Percentiles rank a stretch among this genome's conserved stretches.
phyloP scores from a whole-genome alignment of 495 filamentous ascomycete genomes.

The Bathelium albidoporum region DNA sequence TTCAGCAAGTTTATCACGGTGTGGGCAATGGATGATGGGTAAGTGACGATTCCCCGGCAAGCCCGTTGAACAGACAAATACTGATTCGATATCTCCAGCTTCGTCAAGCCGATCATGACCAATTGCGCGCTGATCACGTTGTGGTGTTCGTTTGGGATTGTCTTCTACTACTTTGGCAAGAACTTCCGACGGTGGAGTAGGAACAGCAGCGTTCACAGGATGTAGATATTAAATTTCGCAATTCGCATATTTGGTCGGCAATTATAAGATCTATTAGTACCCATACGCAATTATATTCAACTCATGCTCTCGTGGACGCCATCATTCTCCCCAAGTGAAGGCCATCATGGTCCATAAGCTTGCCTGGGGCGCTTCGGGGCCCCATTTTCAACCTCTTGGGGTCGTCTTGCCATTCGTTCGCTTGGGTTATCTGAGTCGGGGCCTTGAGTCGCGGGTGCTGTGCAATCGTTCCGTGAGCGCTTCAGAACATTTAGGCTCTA shows the following conservation, averaged over 20 bases:
- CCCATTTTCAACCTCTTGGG: too few relatives aligned
- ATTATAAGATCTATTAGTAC: background rate
- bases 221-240: constrained; percentile 26
- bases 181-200: constrained; percentile 44
- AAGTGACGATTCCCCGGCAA: constrained; percentile 5
- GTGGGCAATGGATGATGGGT: constrained; percentile 24
- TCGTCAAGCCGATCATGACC: constrained; percentile 37
- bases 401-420: too few relatives aligned
- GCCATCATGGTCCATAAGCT: too few relatives aligned
- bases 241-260: background rate
- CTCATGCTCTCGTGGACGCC: too few relatives aligned
- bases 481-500: too few relatives aligned
- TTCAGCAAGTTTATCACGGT: constrained; percentile 30
- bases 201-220: constrained; percentile 43
- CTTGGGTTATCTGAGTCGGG: too few relatives aligned
- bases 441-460: too few relatives aligned
- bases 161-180: constrained; percentile 51
- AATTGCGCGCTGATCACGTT: constrained; percentile 44
- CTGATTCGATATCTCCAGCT: background rate
- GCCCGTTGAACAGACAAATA: background rate
- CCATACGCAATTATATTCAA: background rate
- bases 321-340: too few relatives aligned
- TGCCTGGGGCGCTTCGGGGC: too few relatives aligned
- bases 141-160: constrained; percentile 43
- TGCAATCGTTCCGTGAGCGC: too few relatives aligned